Evolutionary conservation across 495 filamentous ascomycete species (phyloP), one percentile per base, ranked within the genome.

Genomic region (Clavariopsis aquatica): DNA sequence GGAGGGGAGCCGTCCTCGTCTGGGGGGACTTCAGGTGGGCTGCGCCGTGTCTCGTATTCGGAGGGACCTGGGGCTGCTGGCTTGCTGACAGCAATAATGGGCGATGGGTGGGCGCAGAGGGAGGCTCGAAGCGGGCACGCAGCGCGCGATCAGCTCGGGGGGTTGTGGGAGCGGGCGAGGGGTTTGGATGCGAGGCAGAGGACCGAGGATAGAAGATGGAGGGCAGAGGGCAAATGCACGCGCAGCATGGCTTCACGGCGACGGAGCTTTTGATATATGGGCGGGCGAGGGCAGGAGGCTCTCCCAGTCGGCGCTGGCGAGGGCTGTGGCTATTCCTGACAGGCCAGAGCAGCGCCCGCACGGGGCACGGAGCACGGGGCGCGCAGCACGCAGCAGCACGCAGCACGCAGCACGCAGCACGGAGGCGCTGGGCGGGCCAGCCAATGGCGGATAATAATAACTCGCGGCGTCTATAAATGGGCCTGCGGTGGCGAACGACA

Each of bases 1-100:
- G 56, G 69, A 78, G 76, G 77, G 77, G 70, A 66, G 68, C 52
- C 57, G 69, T 70, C 83, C 26, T 23, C 38, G 19, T 10, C 17
- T 47, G 29, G 43, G n/a, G n/a, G n/a, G 15, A 17, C 46, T 31
- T 52, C 41, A 45, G 54, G 45, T 22, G 31, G 19, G 26, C 52
- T 49, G 20, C 20, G 47, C 47, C 17, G 20, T 10, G 47, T 22
- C 47, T 66, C 64, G 64, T 67, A 57, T 67, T 61, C 64, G 51
- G 60, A 54, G 52, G 52, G 57, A 19, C 20, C 47, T 53, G 56
- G 28, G 27, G 64, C 49, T 62, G 57, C 41, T 57, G 60, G 41
- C 52, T 53, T 57, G 24, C 53, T 45, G 60, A 10, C 22, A 19
- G 20, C 31, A 45, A 51, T 19, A 34, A 23, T 22, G 27, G 24